Percentiles rank a stretch among this genome's conserved stretches.
These are phyloP conservation scores for Theobroma cacao DNA, from an alignment of 345 rosid genomes.

Conservation along the genomic window DNA sequence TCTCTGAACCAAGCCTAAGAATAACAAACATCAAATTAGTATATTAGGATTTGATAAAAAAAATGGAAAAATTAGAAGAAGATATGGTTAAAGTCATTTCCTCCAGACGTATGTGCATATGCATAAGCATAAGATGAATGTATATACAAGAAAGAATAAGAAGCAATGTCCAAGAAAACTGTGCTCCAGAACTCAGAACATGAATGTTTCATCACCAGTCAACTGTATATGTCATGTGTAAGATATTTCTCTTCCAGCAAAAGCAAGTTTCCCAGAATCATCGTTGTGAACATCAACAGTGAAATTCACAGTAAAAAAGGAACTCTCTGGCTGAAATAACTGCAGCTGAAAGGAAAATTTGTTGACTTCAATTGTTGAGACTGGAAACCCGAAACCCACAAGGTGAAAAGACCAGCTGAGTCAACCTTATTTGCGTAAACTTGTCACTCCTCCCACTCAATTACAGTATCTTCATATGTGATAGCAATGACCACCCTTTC, in stretches of 20 bases:
- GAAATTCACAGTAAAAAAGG: neutral
- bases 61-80: neutral
- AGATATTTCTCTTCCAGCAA: neutral
- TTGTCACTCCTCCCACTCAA: neutral
- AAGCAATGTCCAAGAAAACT: neutral
- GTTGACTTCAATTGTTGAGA: neutral
- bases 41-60: neutral
- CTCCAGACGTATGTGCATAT: neutral
- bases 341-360: neutral
- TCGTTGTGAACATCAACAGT: neutral
- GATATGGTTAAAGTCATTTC: neutral
- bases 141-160: neutral
- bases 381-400: neutral
- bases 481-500: neutral
- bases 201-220: neutral
- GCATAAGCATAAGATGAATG: neutral
- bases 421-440: neutral
- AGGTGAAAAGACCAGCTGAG: neutral
- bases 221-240: neutral
- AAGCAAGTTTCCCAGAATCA: neutral
- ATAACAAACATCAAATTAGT: constrained; percentile 4
- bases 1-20: constrained; percentile 97
- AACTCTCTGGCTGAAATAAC: neutral
- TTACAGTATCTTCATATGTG: neutral
- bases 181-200: neutral